phyloP scores from a whole-genome alignment of 202 grass and related monocot species.

The Cymbopogon flexuosus region DNA sequence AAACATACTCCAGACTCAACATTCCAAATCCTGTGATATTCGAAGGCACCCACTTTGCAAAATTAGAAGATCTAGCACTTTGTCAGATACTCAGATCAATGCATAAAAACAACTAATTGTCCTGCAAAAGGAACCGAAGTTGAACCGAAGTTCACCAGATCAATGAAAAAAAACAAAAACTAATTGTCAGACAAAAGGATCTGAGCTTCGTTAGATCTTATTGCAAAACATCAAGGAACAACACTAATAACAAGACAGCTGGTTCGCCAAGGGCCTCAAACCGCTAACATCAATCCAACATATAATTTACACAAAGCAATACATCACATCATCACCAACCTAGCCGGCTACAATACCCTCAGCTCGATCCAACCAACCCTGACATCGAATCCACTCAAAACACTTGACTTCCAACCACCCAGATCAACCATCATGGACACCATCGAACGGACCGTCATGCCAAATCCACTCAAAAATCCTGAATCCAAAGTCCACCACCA shows the following conservation, averaged over 20 bases:
- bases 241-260: background rate
- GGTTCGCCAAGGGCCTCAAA: background rate
- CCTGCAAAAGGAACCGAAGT: background rate
- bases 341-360: background rate
- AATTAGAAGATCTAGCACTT: background rate
- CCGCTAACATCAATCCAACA: background rate
- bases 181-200: background rate
- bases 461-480: background rate
- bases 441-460: background rate
- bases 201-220: background rate
- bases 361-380: background rate
- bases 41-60: background rate
- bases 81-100: background rate
- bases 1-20: background rate
- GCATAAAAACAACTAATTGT: background rate
- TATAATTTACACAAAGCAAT: background rate
- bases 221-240: background rate
- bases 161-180: background rate
- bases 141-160: too few species aligned
- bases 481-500: background rate
- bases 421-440: background rate
- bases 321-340: background rate
- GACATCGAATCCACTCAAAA: background rate
- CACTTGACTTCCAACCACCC: background rate
- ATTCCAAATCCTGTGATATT: background rate